Percentiles rank a stretch among this genome's conserved stretches.
Conservation (phyloP, 805 yeast species). For the Starmerella floris region DNA sequence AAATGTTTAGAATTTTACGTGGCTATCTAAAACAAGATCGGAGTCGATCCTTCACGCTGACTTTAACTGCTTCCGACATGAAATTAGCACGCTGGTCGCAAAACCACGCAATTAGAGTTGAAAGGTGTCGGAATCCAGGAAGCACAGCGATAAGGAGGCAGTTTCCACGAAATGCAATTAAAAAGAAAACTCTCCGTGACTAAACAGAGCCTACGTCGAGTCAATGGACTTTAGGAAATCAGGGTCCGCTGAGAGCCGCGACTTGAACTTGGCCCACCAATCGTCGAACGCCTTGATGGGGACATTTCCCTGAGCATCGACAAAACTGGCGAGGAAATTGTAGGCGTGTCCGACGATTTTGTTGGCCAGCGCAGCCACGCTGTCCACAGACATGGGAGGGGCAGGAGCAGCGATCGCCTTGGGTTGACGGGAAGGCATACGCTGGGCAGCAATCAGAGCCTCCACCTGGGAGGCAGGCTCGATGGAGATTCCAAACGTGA, state of each 20-base stretch:
- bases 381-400: constrained; percentile 30
- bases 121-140: no score
- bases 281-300: constrained; percentile 76
- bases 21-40: no score
- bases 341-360: constrained; percentile 87
- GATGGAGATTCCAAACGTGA: constrained; percentile 73
- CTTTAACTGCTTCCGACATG: no score
- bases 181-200: no score
- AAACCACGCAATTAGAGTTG: no score
- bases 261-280: constrained; percentile 87
- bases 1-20: no score
- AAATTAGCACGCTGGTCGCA: no score
- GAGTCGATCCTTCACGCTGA: no score
- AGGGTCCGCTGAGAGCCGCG: constrained; percentile 66
- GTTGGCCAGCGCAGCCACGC: constrained; percentile 57
- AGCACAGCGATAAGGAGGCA: no score
- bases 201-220: no score
- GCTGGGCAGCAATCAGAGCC: constrained; percentile 32
- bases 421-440: constrained; percentile 7
- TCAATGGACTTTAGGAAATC: constrained; percentile 47
- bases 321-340: constrained; percentile 77
- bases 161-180: no score
- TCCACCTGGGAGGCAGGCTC: constrained; percentile 65
- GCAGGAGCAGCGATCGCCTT: constrained; percentile 17
- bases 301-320: constrained; percentile 66